Conservation (phyloP, 2,329 filamentous ascomycete species). For the Calonectria pteridis region DNA sequence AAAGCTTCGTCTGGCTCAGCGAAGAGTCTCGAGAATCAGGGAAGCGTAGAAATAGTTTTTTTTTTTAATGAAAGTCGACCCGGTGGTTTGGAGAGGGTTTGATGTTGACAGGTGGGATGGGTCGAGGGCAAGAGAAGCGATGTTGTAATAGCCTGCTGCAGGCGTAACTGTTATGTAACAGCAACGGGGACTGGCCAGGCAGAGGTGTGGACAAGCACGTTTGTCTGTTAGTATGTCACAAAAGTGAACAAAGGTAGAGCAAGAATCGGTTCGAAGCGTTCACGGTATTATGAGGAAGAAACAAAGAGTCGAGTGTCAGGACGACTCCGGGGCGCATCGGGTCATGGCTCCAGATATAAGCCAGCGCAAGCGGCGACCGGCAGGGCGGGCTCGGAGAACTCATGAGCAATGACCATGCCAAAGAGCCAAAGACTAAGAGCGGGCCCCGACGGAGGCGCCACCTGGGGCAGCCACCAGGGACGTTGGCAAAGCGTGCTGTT, state of each 20-base stretch:
- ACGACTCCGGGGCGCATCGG: constrained; percentile 9
- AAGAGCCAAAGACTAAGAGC: constrained; percentile 9
- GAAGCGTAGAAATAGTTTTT: neutral
- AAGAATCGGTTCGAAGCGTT: neutral
- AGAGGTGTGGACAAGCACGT: neutral
- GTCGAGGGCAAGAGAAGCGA: constrained; percentile 17
- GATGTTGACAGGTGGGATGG: constrained; percentile 17
- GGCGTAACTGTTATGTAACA: constrained; percentile 31
- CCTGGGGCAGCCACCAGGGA: constrained; percentile 27
- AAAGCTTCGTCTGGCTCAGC: constrained; percentile 10
- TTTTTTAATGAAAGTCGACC: neutral
- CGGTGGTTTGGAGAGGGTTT: constrained; percentile 13
- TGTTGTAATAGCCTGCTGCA: constrained; percentile 23
- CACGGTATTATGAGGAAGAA: constrained; percentile 1
- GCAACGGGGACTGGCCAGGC: constrained; percentile 9
- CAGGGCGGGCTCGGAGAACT: constrained; percentile 17
- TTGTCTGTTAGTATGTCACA: constrained; percentile 7
- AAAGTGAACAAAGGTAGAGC: neutral
- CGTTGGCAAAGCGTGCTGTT: constrained; percentile 35
- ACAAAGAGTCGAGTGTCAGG: constrained; percentile 5
- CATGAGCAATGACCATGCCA: constrained; percentile 19
- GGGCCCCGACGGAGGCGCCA: constrained; percentile 22
- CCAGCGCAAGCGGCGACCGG: constrained; percentile 22
- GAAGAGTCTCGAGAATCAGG: neutral
- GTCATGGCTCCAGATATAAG: constrained; percentile 26